These are phyloP conservation scores for Baorangia bicolor DNA, from an alignment of 768 basidiomycete species.

Conservation along the genomic window DNA sequence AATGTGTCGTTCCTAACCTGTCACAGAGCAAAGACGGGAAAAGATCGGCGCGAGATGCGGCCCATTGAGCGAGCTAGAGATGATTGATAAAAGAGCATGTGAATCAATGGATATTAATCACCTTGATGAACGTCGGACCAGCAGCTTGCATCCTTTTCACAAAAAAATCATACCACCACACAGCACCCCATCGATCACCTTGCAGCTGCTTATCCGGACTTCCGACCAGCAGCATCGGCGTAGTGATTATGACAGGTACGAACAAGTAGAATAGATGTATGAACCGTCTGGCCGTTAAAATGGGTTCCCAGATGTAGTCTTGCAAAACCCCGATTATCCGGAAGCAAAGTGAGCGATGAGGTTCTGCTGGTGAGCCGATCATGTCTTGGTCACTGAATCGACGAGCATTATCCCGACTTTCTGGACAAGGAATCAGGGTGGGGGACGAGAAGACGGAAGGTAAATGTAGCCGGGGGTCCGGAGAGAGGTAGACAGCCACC, in stretches of 20 bases:
- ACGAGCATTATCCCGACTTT: slow-evolving; percentile 7
- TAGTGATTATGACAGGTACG: slow-evolving; percentile 78
- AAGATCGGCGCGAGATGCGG: slow-evolving; percentile 90
- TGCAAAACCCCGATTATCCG: slow-evolving; percentile 50
- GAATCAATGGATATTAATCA: slow-evolving; percentile 30
- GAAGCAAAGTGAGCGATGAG: slow-evolving; percentile 44
- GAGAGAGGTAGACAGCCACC: slow-evolving; percentile 49
- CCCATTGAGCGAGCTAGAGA: slow-evolving; percentile 92
- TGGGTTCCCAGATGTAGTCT: slow-evolving; percentile 74
- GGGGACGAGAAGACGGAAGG: slow-evolving; percentile 52
- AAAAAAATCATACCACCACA: slow-evolving; percentile 96
- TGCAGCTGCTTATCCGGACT: slow-evolving; percentile 50
- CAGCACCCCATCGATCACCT: slow-evolving; percentile 87
- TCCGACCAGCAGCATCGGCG: slow-evolving; percentile 81
- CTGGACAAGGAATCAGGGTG: slow-evolving; percentile 44
- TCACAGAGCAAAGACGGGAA: slow-evolving; percentile 88
- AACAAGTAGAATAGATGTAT: slow-evolving; percentile 81
- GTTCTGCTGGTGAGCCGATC: slow-evolving; percentile 72
- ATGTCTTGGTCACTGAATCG: slow-evolving; percentile 30
- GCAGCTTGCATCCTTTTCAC: slow-evolving; percentile 90
- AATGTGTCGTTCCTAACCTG: slow-evolving; percentile 82
- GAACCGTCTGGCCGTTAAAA: slow-evolving; percentile 82
- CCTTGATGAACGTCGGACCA: slow-evolving; percentile 97
- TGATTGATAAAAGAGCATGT: slow-evolving; percentile 7
- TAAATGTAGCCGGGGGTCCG: slow-evolving; percentile 38